Evolutionary conservation across 164 flowering plant genomes (phyloP).

Genomic region (Aristolochia californica): DNA sequence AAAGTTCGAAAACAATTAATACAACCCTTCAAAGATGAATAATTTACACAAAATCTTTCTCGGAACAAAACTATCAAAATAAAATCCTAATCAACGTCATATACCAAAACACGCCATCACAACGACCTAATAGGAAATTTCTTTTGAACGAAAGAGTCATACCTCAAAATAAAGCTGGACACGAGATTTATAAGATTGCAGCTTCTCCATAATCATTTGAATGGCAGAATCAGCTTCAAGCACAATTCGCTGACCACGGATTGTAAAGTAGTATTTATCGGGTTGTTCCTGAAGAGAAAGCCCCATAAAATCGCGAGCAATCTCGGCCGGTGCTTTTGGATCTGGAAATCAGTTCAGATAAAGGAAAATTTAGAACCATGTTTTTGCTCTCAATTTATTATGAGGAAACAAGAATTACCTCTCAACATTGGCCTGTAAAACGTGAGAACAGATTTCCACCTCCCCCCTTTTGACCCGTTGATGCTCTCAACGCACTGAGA

Average conservation of each 20-base stretch:
- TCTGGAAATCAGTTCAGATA: not conserved
- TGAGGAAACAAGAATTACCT: constrained; percentile 22
- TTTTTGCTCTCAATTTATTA: not conserved
- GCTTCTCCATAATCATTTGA: constrained; percentile 75
- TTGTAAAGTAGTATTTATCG: constrained; percentile 49
- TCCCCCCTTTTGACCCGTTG: constrained; percentile 66
- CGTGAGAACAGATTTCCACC: constrained; percentile 77
- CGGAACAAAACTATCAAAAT: no score
- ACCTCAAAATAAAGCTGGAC: constrained; percentile 71
- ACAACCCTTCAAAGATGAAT: no score
- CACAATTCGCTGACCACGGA: constrained; percentile 51
- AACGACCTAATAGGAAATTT: no score
- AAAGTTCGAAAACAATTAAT: no score
- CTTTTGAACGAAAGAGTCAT: no score
- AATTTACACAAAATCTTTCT: no score
- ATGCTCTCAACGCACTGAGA: constrained; percentile 76
- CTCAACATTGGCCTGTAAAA: constrained; percentile 50
- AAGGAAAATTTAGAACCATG: not conserved
- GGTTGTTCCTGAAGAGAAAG: constrained; percentile 72
- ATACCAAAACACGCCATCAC: no score
- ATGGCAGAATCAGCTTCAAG: constrained; percentile 67
- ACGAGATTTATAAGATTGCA: constrained; percentile 71
- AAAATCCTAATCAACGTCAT: no score
- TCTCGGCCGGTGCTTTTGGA: constrained; percentile 18
- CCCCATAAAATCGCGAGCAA: constrained; percentile 65